Percentiles rank a stretch among this genome's conserved stretches.
Evolutionary conservation across 305 asterid species (phyloP).

Genomic region (Plantago lanceolata): DNA sequence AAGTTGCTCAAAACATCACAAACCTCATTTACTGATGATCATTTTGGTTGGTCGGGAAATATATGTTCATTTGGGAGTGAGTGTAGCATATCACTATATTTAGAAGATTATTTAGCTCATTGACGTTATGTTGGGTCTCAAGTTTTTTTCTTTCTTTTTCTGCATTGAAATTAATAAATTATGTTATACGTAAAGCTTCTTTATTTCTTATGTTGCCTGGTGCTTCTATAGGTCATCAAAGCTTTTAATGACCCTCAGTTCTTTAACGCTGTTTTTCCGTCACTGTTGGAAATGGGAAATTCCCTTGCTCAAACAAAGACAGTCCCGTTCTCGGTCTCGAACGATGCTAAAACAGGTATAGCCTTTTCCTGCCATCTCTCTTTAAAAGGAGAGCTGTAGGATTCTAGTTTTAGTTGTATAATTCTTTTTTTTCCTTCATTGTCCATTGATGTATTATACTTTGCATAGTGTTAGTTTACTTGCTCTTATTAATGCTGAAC

Average conservation of each 20-base stretch:
- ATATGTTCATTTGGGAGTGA: not conserved
- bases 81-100: not conserved
- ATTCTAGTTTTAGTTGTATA: constrained; percentile 1
- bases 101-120: constrained; percentile 5
- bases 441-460: constrained; percentile 9
- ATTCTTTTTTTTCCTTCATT: not conserved
- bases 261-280: constrained; percentile 63
- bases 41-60: not conserved
- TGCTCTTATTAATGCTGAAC: not conserved
- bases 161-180: not conserved
- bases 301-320: constrained; percentile 36
- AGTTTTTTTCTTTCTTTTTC: not conserved
- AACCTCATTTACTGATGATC: not conserved
- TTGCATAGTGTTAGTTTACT: constrained; percentile 12
- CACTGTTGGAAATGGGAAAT: constrained; percentile 66
- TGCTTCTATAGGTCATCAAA: constrained; percentile 56
- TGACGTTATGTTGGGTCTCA: not conserved
- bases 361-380: constrained; percentile 20
- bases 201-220: constrained; percentile 23
- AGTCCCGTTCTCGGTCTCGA: constrained; percentile 35
- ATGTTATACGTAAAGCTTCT: constrained; percentile 20
- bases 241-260: constrained; percentile 72
- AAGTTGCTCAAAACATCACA: no score
- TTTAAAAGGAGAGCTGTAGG: constrained; percentile 13
- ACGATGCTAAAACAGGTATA: constrained; percentile 59